These are phyloP conservation scores for slime mould (Dictyostelium discoideum) DNA, from an alignment of 78 protist species.

Conservation along the genomic window dicty_2.7 NC_007091.3:1184501-1185000, in stretches of 20 bases:
- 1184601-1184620: background rate
- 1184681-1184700: background rate
- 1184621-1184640: background rate
- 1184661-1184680: background rate
- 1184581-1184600: background rate
- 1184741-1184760: too few species aligned
- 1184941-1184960: background rate
- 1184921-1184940: background rate
- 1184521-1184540: background rate
- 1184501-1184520: background rate
- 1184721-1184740: too few species aligned
- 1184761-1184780: background rate
- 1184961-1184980: background rate
- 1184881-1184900: background rate
- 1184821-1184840: background rate
- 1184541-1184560: too few species aligned
- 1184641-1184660: background rate
- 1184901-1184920: background rate
- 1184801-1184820: background rate
- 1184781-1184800: background rate
- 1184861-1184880: background rate
- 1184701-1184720: background rate
- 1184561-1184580: background rate
- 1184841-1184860: background rate
- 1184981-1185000: background rate